Percentiles rank a stretch among this genome's conserved stretches.
Conservation (phyloP, 345 rosid species). For the Hibiscus trionum region DNA sequence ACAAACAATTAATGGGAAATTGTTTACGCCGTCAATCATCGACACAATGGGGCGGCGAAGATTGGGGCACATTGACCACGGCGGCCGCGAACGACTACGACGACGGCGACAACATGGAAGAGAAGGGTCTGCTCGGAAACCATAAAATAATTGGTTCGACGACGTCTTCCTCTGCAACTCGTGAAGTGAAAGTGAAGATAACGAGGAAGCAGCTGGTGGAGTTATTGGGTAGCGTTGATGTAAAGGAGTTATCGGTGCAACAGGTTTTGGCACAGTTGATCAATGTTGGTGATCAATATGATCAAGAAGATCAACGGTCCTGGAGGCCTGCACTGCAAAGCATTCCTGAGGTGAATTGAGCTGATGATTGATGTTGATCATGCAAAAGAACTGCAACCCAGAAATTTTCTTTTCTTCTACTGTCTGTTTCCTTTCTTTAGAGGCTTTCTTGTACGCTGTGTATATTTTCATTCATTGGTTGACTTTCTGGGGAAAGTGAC, state of each 20-base stretch:
- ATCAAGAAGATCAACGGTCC: constrained; percentile 25
- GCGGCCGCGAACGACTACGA: neutral
- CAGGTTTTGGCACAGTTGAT: constrained; percentile 37
- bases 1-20: constrained; percentile 35
- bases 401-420: neutral
- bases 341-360: constrained; percentile 37
- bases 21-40: constrained; percentile 31
- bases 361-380: neutral
- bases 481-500: constrained; percentile 7
- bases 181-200: constrained; percentile 48
- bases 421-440: neutral
- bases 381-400: neutral
- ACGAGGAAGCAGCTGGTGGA: constrained; percentile 48
- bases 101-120: neutral
- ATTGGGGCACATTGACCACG: constrained; percentile 23
- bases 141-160: neutral
- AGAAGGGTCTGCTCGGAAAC: constrained; percentile 7
- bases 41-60: constrained; percentile 47
- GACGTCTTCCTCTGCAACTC: constrained; percentile 8
- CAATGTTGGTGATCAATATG: constrained; percentile 8
- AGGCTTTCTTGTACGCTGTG: neutral
- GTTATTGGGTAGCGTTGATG: constrained; percentile 34
- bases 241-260: constrained; percentile 29
- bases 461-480: neutral
- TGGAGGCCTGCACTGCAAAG: constrained; percentile 65